Percentiles rank a stretch among this genome's conserved stretches.
Conservation (phyloP, 2,329 filamentous ascomycete species). For the Phyllosticta paracitricarpa region DNA sequence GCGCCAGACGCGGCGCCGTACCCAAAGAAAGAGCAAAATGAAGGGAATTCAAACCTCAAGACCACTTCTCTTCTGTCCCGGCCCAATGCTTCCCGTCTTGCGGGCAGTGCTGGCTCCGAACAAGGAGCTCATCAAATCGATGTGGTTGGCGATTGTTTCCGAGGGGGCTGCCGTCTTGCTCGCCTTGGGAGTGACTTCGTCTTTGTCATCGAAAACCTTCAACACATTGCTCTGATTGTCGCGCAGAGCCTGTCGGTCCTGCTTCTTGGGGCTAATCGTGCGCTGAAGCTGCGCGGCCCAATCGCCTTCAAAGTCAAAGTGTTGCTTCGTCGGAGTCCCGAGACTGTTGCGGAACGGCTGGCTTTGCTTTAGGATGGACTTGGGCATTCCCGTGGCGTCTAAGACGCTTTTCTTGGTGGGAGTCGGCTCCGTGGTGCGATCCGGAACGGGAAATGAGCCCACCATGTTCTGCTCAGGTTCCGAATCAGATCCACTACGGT, state of each 20-base stretch:
- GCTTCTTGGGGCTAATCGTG: constrained; percentile 88
- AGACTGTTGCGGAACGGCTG: constrained; percentile 18
- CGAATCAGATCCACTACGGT: constrained; percentile 62
- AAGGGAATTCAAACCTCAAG: constrained; percentile 76
- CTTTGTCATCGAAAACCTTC: constrained; percentile 34
- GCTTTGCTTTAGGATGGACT: constrained; percentile 40
- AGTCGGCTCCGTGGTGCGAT: constrained; percentile 67
- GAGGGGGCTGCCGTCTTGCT: constrained; percentile 37
- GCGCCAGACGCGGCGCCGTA: constrained; percentile 9
- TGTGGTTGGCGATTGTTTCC: constrained; percentile 65
- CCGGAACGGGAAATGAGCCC: constrained; percentile 63
- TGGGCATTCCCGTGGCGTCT: constrained; percentile 29
- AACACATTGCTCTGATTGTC: constrained; percentile 54
- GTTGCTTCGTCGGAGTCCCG: constrained; percentile 45
- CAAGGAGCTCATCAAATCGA: constrained; percentile 92
- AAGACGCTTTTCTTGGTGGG: constrained; percentile 21
- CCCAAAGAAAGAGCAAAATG: constrained; percentile 20
- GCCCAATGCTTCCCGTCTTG: constrained; percentile 20
- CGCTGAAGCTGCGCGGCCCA: constrained; percentile 92
- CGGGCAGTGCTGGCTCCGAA: constrained; percentile 50
- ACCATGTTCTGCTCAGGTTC: constrained; percentile 63
- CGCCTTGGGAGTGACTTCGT: constrained; percentile 21
- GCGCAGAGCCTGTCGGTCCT: constrained; percentile 65
- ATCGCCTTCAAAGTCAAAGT: constrained; percentile 57
- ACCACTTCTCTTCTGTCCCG: constrained; percentile 50